A percentile compares a stretch with the other conserved stretches of the same genome.
Conservation (phyloP, 2,329 filamentous ascomycete genomes). For the Neopestalotiopsis clavispora region DNA sequence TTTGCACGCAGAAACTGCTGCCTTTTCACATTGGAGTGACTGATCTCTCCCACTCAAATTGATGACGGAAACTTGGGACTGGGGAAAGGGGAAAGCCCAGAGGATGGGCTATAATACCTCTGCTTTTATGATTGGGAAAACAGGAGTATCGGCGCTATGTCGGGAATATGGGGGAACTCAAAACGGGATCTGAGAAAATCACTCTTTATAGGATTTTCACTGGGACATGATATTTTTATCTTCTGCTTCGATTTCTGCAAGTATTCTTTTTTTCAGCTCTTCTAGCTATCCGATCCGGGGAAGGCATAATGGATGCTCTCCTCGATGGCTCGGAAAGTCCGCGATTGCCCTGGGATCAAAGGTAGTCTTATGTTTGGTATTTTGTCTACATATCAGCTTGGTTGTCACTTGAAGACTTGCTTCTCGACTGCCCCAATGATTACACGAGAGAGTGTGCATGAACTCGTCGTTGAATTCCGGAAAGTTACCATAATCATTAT, state of each 20-base stretch:
- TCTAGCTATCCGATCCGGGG: not conserved
- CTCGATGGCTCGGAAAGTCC: not conserved
- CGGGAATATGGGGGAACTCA: not conserved
- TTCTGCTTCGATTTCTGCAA: not conserved
- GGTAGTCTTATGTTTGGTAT: not conserved
- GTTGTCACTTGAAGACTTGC: not conserved
- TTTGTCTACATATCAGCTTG: not conserved
- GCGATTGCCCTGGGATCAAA: not conserved
- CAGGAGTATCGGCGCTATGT: not conserved
- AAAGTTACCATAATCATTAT: not conserved
- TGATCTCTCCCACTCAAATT: not conserved
- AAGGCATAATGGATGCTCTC: not conserved
- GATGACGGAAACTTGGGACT: not conserved
- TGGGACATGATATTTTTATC: not conserved
- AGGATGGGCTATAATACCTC: not conserved
- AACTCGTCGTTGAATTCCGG: not conserved
- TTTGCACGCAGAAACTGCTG: not conserved
- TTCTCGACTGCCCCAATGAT: not conserved
- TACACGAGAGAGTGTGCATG: not conserved
- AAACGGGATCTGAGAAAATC: not conserved
- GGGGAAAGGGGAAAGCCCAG: not conserved
- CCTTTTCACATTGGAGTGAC: not conserved
- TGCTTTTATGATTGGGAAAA: constrained; percentile 1
- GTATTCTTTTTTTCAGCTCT: not conserved
- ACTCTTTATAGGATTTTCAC: constrained; percentile 3